Base-by-base conservation (phyloP, 2,329 filamentous ascomycete species). In the Aspergillus eucalypticola region DNA sequence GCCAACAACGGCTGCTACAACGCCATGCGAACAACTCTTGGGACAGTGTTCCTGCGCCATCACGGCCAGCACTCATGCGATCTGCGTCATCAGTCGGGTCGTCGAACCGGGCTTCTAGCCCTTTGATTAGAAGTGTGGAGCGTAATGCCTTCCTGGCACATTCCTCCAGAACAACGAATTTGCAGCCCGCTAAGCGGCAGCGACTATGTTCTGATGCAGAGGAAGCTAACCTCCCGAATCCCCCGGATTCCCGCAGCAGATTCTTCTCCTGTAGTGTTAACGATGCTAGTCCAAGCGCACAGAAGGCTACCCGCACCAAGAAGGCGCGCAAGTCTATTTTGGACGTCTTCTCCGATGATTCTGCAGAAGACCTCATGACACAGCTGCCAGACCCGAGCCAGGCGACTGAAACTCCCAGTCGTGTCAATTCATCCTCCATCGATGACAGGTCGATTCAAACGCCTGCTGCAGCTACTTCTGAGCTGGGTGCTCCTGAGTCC, bases 1-100 rank as follows among this genome's bases (percentile, higher is more conserved):
- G 82, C 66, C 88, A 90, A 68, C 84, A 86, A 70, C 61, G 56
- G 56, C 58, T 88, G 10, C 74, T 90, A 23, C 78, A 84, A 61
- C 77, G 82, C 44, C 83, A 87, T 69, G 76, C 77, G 53, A 80
- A 76, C 44, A 78, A 71, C 21, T 82, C 83, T 11, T 89, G 86
- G 86, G 78, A 80, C 52, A 79, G 84, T 27, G 81, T 79, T 44
- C 77, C 81, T 55, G 80, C 79, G 27, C 78, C 79, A 60, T 69
- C 70, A n/a, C 78, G 73, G 38, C 69, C 70, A 48, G 71, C 68
- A 49, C 62, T 73, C 15, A 69, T 67, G 55, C 73, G 74, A 25
- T 71, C 77, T 61, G 69, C 75, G 49, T 64, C 77, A 17, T 63
- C 72, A 27, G 63, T 69, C n/a, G 71, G 76, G 25, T 71, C 75